phyloP scores from a whole-genome alignment of 2,329 filamentous ascomycete species.

The Talaromyces albobiverticillius region DNA sequence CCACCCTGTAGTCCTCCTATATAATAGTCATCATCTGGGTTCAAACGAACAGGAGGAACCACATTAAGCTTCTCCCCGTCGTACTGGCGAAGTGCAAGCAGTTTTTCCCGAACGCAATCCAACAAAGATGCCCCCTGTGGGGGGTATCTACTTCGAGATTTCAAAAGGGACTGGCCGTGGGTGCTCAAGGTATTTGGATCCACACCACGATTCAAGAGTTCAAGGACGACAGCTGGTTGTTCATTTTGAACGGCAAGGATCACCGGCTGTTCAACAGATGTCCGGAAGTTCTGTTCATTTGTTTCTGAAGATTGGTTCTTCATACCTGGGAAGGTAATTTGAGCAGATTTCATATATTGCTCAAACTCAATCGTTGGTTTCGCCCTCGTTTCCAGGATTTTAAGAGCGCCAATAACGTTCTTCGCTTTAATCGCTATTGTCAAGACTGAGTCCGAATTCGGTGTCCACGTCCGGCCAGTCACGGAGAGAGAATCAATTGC shows the following conservation, averaged over 20 bases:
- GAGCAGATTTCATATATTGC: conserved; percentile 32
- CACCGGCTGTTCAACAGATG: conserved; percentile 61
- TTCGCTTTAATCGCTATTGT: conserved; percentile 56
- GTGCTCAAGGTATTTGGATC: conserved; percentile 61
- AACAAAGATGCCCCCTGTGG: conserved; percentile 46
- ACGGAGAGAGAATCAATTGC: conserved; percentile 65
- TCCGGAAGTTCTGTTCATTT: conserved; percentile 51
- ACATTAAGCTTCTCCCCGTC: conserved; percentile 28
- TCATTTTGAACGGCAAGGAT: conserved; percentile 57
- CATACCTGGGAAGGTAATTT: background rate
- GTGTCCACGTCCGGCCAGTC: conserved; percentile 27
- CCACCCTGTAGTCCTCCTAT: conserved; percentile 50
- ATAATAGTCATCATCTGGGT: conserved; percentile 49
- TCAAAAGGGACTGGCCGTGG: conserved; percentile 24
- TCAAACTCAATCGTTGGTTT: conserved; percentile 58
- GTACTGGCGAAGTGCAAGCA: conserved; percentile 52
- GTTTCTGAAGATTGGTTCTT: conserved; percentile 43
- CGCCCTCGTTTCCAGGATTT: conserved; percentile 64
- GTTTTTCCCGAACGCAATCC: conserved; percentile 57
- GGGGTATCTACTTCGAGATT: background rate
- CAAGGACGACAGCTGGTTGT: conserved; percentile 52
- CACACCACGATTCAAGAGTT: conserved; percentile 62
- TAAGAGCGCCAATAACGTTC: conserved; percentile 49
- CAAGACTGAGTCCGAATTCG: conserved; percentile 47
- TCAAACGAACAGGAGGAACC: conserved; percentile 18